Evolutionary conservation across 345 rosid species (phyloP).

Genomic region (Pugionium cornutum): DNA sequence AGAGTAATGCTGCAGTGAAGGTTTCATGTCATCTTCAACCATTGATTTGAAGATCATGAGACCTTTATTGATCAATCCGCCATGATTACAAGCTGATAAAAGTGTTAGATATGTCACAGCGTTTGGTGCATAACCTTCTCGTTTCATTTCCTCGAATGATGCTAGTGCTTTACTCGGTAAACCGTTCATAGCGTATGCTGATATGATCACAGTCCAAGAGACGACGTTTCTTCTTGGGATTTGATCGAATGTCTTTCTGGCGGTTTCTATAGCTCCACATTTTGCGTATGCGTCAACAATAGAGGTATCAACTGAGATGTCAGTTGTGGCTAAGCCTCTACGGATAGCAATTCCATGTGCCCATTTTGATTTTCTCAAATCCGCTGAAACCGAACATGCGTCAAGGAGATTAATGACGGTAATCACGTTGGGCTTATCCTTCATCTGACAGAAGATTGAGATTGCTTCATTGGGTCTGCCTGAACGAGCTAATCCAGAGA

Average conservation of each 20-base stretch:
- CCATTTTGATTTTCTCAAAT: conserved; percentile 58
- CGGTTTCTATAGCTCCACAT: conserved; percentile 51
- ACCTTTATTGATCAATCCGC: conserved; percentile 65
- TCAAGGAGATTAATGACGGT: conserved; percentile 58
- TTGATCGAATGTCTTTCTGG: conserved; percentile 59
- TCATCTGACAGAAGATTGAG: conserved; percentile 52
- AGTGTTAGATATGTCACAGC: conserved; percentile 57
- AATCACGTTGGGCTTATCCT: conserved; percentile 47
- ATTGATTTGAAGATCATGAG: conserved; percentile 59
- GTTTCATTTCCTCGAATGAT: conserved; percentile 53
- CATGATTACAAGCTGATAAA: conserved; percentile 74
- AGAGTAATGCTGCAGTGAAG: conserved; percentile 59
- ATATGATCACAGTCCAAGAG: conserved; percentile 74
- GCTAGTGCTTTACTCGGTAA: conserved; percentile 56
- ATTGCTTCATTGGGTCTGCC: conserved; percentile 63
- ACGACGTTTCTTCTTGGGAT: conserved; percentile 47
- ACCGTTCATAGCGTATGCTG: conserved; percentile 71
- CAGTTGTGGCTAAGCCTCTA: conserved; percentile 46
- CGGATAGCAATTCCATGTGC: conserved; percentile 71
- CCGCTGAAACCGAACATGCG: conserved; percentile 65
- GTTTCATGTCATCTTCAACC: conserved; percentile 43
- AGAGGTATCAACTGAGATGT: conserved; percentile 62
- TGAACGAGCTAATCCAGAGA: conserved; percentile 53
- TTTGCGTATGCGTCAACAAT: conserved; percentile 68
- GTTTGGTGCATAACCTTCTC: conserved; percentile 52